Evolutionary conservation across 2,329 filamentous ascomycete species (phyloP), one percentile per base, ranked within the genome.

Genomic region (Cladosporium cucumerinum): DNA sequence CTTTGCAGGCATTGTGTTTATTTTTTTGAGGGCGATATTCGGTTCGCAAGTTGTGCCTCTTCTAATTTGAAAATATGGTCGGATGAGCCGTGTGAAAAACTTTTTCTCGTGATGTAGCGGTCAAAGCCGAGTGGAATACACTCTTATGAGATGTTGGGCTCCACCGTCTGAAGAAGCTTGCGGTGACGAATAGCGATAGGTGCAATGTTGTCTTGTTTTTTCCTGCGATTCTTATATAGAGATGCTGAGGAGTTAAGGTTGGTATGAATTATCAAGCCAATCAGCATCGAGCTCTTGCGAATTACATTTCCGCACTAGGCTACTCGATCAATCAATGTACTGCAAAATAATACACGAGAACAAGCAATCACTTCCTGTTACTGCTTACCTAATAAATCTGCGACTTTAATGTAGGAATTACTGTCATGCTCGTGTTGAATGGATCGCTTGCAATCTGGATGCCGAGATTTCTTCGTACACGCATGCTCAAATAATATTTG

Each of bases 1-100:
- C 43, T 69, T 68, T 16, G 69, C 66, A 16, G 55, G 43, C 62
- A 64, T 64, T 23, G 34, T 54, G 25, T 39, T 52, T 16, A 3
- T 54, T 54, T 54, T 3, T 21, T 28, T 52, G 26, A n/a, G 18
- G 21, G 18, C 18, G 18, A 43, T 10, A 43, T 11, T 46, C n/a
- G 8, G 10, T 21, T 21, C 8, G 10, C n/a, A 46, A 7, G n/a
- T 46, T 21, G 2, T 21, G 39, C 39, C 5, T 5, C 2, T 43
- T 18, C 49, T 12, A 8, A 18, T n/a, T 52, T n/a, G 49, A 26
- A 16, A 28, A 16, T 57, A 32, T 32, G 10, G n/a, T 39, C 21
- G 26, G 32, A 57, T 39, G 54, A 39, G 30, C 54, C 7, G 54
- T 32, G 51, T 54, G 51, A 28, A 54, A 54, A 54, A 21, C 18